Conservation (phyloP, 1,284 basidiomycete species). For the Cystobasidiaceae sp. region DNA sequence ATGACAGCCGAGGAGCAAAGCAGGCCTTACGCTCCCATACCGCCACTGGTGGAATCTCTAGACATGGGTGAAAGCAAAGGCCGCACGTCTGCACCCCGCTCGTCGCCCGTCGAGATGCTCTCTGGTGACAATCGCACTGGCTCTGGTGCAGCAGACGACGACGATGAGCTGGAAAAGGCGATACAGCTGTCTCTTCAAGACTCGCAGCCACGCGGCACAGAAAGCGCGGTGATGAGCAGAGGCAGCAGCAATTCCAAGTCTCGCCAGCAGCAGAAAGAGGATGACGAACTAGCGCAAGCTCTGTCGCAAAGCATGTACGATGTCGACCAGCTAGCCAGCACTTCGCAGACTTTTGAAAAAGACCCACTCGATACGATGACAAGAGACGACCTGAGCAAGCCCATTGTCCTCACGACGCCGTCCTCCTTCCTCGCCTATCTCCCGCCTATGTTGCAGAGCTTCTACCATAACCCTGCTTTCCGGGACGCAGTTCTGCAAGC, state of each 20-base stretch:
- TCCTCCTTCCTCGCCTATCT: conserved; percentile 18
- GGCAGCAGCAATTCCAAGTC: not conserved
- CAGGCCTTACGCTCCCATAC: not conserved
- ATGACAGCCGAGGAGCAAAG: not conserved
- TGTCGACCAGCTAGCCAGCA: not conserved
- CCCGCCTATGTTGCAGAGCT: conserved; percentile 10
- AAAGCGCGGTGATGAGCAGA: conserved; percentile 17
- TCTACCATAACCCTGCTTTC: conserved; percentile 18
- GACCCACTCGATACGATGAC: not conserved
- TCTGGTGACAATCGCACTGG: not conserved
- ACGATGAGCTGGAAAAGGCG: conserved; percentile 8
- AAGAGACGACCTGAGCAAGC: not conserved
- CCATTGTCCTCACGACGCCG: conserved; percentile 2
- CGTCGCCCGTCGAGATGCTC: not conserved
- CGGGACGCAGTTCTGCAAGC: conserved; percentile 2
- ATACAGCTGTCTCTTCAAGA: conserved; percentile 16
- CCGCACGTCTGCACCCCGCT: not conserved
- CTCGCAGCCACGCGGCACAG: not conserved
- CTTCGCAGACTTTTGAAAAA: not conserved
- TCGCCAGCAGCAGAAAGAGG: conserved; percentile 10
- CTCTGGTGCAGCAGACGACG: not conserved
- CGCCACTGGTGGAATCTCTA: too few species aligned
- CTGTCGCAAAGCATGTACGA: conserved; percentile 10
- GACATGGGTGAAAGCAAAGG: not conserved
- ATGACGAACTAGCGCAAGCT: conserved; percentile 15